A percentile compares a stretch with the other conserved stretches of the same genome.
Evolutionary conservation across 495 filamentous ascomycete species (phyloP).

Genomic region (Xylaria bambusicola): DNA sequence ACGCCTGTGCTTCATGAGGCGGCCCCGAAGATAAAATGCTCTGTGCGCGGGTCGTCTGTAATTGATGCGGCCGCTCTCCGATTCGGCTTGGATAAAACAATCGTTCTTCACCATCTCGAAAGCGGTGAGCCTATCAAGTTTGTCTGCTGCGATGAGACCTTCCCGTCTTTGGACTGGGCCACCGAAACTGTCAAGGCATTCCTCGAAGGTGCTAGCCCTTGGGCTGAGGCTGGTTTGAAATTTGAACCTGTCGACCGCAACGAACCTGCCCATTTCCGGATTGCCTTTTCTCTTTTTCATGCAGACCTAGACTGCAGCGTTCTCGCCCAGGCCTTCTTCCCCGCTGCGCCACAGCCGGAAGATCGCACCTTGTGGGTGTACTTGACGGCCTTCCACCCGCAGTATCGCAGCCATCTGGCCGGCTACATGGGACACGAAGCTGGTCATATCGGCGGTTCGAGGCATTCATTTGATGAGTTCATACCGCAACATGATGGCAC

Average conservation of each 20-base stretch:
- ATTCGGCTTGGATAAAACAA: background rate
- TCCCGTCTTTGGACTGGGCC: background rate
- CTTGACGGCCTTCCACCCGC: background rate
- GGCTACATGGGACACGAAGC: background rate
- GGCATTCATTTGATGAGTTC: background rate
- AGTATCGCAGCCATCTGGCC: background rate
- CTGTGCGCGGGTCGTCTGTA: background rate
- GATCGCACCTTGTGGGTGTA: background rate
- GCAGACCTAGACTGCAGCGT: background rate
- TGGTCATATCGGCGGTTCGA: background rate
- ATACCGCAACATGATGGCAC: background rate
- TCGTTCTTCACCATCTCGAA: conserved; percentile 22
- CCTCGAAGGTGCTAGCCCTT: background rate
- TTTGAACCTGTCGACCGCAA: background rate
- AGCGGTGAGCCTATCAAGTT: background rate
- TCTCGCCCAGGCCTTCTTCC: background rate
- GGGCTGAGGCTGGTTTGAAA: background rate
- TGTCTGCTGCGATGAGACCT: conserved; percentile 1
- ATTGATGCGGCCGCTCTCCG: background rate
- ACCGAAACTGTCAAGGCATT: background rate
- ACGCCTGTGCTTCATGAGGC: too few relatives aligned
- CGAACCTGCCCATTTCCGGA: background rate
- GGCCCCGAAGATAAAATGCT: background rate
- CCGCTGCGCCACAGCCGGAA: background rate
- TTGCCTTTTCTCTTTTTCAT: background rate